Evolutionary conservation across 148 eudicot species (phyloP), one percentile per base, ranked within the genome.

Genomic region (Vaccinium myrtillus): DNA sequence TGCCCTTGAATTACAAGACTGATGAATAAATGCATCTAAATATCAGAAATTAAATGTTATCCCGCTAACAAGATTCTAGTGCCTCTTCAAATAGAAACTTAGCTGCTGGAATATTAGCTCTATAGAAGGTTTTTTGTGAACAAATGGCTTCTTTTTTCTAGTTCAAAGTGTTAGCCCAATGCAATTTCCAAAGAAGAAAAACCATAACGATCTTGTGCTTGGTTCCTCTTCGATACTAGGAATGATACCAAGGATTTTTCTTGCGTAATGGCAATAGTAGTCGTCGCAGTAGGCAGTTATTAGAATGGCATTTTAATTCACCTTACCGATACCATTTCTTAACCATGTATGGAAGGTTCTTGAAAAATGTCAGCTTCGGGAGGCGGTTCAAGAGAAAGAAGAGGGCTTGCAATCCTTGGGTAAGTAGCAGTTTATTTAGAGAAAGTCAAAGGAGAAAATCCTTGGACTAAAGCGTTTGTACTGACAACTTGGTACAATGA

Each of bases 301-400:
- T 23, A n/a, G 14, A 65, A 67, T 67, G 73, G 18, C 11, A 50
- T 36, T 54, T 51, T 51, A 36, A 36, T 36, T 36, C 3, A 0
- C 3, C 61, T 78, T 25, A 78, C 27, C 39, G 46, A 54, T 3
- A 27, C 39, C 39, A 36, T 36, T 36, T 36, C 39, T 36, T 36
- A 36, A 36, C 3, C 8, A 39, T 39, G 54, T 19, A 5, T 4
- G 73, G 54, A 85, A 95, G 97, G 98, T 94, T 61, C 92, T 95
- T 32, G 90, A 86, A 14, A 95, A 94, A 83, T 94, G 98, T 86
- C 98, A 95, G 84, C 95, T 95, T 25, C 88, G 89, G 86, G 98
- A 94, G 65, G 91, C 85, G 5, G 93, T 95, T 55, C 85, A 90
- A 82, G 93, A 93, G 86, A 95, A 95, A 89, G 92, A 88, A 77